Percentiles rank a stretch among this genome's conserved stretches.
These are phyloP conservation scores for Leccinum broughii DNA, from an alignment of 768 basidiomycete species.

Conservation along the genomic window DNA sequence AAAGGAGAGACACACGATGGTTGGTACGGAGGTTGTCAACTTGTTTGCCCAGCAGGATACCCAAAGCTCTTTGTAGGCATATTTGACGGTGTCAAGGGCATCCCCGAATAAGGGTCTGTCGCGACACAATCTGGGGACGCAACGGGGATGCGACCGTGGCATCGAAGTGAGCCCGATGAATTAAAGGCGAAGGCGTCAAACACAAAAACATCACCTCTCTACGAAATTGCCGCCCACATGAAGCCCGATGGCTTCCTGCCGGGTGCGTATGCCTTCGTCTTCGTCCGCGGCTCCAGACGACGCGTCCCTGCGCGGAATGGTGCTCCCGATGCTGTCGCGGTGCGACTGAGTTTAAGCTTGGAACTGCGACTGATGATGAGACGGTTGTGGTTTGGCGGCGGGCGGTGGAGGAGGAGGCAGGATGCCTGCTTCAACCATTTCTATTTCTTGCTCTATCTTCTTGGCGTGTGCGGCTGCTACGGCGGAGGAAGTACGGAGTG, in stretches of 20 bases:
- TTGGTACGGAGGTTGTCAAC: constrained; percentile 96
- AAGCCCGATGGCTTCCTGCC: constrained; percentile 81
- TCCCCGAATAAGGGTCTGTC: constrained; percentile 75
- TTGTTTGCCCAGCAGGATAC: constrained; percentile 86
- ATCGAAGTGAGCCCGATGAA: neutral
- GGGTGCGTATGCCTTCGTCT: constrained; percentile 64
- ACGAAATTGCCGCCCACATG: constrained; percentile 86
- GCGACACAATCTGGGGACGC: constrained; percentile 60
- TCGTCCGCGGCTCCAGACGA: constrained; percentile 33
- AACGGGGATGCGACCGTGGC: neutral
- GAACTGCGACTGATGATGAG: neutral
- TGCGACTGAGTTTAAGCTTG: neutral
- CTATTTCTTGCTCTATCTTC: constrained; percentile 74
- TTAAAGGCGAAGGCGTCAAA: neutral
- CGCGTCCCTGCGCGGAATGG: constrained; percentile 9
- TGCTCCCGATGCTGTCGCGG: constrained; percentile 40
- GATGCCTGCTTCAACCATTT: constrained; percentile 79
- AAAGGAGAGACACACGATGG: constrained; percentile 63
- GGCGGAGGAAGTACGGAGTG: constrained; percentile 73
- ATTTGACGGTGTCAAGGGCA: constrained; percentile 89
- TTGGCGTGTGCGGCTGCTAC: constrained; percentile 70
- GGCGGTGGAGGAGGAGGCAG: constrained; percentile 49
- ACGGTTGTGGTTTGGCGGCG: constrained; percentile 35
- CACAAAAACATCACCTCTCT: constrained; percentile 58
- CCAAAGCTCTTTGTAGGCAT: constrained; percentile 97